Percentiles rank a stretch among this genome's conserved stretches.
phyloP scores from a whole-genome alignment of 768 basidiomycete genomes.

The Lactifluus subvellereus region DNA sequence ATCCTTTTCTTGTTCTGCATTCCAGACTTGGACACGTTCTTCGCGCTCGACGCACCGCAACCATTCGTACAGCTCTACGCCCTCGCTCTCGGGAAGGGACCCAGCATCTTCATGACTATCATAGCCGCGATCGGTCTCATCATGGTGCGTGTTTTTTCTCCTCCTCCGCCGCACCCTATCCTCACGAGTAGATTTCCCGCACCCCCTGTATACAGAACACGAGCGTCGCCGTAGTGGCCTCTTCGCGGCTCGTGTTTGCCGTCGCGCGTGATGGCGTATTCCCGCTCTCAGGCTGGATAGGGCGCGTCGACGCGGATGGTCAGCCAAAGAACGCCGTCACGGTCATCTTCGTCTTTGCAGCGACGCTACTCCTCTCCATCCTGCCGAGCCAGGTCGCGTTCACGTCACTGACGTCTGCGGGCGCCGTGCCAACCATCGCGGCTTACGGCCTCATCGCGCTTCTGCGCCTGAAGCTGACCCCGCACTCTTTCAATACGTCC shows the following conservation, averaged over 20 bases:
- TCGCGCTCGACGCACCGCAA: conserved; percentile 75
- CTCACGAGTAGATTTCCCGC: background rate
- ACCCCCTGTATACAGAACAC: conserved; percentile 52
- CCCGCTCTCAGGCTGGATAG: conserved; percentile 79
- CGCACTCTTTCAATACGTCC: conserved; percentile 63
- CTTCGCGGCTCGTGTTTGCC: conserved; percentile 84
- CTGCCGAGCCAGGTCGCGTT: conserved; percentile 89
- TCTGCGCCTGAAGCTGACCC: conserved; percentile 73
- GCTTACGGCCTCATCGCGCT: conserved; percentile 80
- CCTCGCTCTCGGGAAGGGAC: conserved; percentile 71
- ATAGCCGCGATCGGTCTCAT: conserved; percentile 82
- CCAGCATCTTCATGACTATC: conserved; percentile 81
- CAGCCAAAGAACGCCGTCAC: conserved; percentile 84
- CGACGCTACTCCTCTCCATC: conserved; percentile 75
- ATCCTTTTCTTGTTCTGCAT: conserved; percentile 84
- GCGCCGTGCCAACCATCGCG: conserved; percentile 80
- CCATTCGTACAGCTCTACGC: conserved; percentile 89
- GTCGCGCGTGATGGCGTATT: conserved; percentile 93
- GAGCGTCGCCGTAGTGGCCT: conserved; percentile 80
- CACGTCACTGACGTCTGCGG: conserved; percentile 83
- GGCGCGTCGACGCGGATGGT: conserved; percentile 58
- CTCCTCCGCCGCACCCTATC: background rate
- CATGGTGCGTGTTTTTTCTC: conserved; percentile 44
- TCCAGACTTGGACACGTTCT: conserved; percentile 70
- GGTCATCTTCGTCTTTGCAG: conserved; percentile 77